Evolutionary conservation across 1,139 yeast species (phyloP), one percentile per base, ranked within the genome.

Genomic region (Saccharomyces hybrid): DNA sequence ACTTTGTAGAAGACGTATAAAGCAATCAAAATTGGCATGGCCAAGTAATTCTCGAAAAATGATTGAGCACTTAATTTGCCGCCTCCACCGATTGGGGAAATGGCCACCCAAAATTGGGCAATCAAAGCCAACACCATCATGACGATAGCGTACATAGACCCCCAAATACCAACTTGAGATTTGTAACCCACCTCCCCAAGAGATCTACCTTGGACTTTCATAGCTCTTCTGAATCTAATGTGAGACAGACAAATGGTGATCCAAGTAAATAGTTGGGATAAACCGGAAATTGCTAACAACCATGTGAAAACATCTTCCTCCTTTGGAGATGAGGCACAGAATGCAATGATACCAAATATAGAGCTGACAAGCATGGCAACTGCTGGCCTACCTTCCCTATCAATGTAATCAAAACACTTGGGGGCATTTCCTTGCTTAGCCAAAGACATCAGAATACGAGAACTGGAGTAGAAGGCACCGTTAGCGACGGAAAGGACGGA

Each of bases 71-170:
- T 74, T 9, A 65, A 52, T 34, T 58, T 56, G 1, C 67, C 77
- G 7, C 32, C 25, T 3, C 55, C 42, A 32, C 83, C 84, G 55
- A 83, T 68, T 60, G 89, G 90, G 74, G 75, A 82, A 51, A 83
- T 73, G 14, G 88, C 86, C 60, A 82, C 76, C 88, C 88, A 84
- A 69, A 80, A 80, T 61, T 80, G 80, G 11, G 81, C 82, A 54
- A 79, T 69, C 13, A 80, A 65, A 20, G 82, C 80, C 55, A 80
- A 68, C 9, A 75, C 54, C 65, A 75, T 75, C 59, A 80, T 68
- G 13, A 70, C 25, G 1, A 75, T 71, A 20, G 82, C 80, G 58
- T 72, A 77, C 55, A 68, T 67, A 0, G 83, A 78, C 3, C 84
- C 84, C 62, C 73, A 68, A 13, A 76, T 66, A 28, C 83, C 83